Conservation (phyloP, 768 basidiomycete genomes). For the Russula griseocarnosa region DNA sequence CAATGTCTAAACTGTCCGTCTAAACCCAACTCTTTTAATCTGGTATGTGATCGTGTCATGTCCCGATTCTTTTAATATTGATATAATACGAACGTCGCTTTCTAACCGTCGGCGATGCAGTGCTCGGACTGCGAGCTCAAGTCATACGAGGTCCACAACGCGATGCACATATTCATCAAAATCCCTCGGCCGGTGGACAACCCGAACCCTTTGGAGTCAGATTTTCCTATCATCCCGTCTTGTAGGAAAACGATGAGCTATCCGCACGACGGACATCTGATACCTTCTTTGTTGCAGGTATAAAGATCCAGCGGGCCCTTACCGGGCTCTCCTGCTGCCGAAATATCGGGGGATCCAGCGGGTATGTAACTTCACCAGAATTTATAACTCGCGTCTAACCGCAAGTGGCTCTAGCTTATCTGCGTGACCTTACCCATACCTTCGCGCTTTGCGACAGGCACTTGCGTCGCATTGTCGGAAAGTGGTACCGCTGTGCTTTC, state of each 20-base stretch:
- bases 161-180: slow-evolving; percentile 85
- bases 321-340: slow-evolving; percentile 32
- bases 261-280: neutral
- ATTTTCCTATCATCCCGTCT: slow-evolving; percentile 67
- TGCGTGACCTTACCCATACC: slow-evolving; percentile 54
- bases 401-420: slow-evolving; percentile 49
- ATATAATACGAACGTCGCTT: neutral
- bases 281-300: slow-evolving; percentile 45
- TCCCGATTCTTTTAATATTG: neutral
- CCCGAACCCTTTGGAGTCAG: slow-evolving; percentile 46
- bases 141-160: slow-evolving; percentile 78
- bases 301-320: slow-evolving; percentile 56
- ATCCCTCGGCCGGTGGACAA: slow-evolving; percentile 70
- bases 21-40: slow-evolving; percentile 59
- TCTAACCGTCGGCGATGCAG: slow-evolving; percentile 38
- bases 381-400: neutral
- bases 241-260: slow-evolving; percentile 38
- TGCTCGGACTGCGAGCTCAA: slow-evolving; percentile 74
- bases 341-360: slow-evolving; percentile 48
- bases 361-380: slow-evolving; percentile 38
- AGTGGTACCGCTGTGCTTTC: slow-evolving; percentile 89
- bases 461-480: slow-evolving; percentile 73
- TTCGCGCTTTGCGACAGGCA: slow-evolving; percentile 84
- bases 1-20: slow-evolving; percentile 92
- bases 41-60: slow-evolving; percentile 51